Evolutionary conservation across 2,329 filamentous ascomycete species (phyloP).

Genomic region (Penicillium polonicum): DNA sequence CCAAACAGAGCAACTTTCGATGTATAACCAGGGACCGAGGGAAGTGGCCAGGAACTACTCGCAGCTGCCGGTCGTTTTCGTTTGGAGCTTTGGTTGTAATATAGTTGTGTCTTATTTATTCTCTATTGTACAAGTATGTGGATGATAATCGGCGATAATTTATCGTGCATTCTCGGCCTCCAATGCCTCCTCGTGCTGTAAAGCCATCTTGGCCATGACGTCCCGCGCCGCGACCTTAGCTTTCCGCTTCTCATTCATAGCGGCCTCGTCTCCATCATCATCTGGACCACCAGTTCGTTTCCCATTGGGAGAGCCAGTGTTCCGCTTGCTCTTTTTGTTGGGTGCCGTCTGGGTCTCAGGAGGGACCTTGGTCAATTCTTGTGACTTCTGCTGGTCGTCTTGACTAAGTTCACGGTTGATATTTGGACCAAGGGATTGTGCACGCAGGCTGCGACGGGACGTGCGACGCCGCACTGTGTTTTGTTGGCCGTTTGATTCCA

Average conservation of each 20-base stretch:
- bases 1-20: too few species aligned
- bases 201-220: constrained; percentile 35
- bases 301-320: neutral
- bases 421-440: constrained; percentile 10
- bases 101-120: neutral
- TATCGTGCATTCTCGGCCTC: constrained; percentile 30
- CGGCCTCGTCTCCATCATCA: constrained; percentile 8
- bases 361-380: too few species aligned
- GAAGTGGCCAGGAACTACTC: neutral
- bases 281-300: neutral
- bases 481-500: constrained; percentile 1
- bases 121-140: constrained; percentile 1
- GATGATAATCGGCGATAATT: neutral
- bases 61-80: neutral
- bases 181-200: constrained; percentile 43
- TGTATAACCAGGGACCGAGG: too few species aligned
- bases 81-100: neutral
- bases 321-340: constrained; percentile 8
- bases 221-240: constrained; percentile 38
- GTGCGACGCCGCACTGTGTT: constrained; percentile 7
- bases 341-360: neutral
- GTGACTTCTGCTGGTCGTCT: neutral
- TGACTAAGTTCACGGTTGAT: neutral
- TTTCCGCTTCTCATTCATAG: constrained; percentile 30
- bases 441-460: constrained; percentile 16